Evolutionary conservation across 805 yeast genomes (phyloP).

Genomic region (Barnettozyma botsteinii): DNA sequence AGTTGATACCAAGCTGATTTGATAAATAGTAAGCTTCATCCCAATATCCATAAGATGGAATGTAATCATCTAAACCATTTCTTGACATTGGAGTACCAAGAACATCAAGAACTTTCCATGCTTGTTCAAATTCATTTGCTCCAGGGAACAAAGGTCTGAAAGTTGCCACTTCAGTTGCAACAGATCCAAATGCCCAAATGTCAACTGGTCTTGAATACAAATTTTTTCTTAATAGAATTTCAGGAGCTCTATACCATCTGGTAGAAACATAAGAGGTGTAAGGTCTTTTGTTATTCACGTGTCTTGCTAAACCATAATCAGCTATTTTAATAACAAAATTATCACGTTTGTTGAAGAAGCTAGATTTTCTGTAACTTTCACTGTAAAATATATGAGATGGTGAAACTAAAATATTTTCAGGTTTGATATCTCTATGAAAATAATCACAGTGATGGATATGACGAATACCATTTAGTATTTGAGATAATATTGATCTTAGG

Average conservation of each 20-base stretch:
- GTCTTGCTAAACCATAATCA: conserved; percentile 75
- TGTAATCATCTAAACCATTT: conserved; percentile 20
- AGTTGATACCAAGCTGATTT: conserved; percentile 44
- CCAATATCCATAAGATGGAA: conserved; percentile 72
- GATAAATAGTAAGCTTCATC: conserved; percentile 52
- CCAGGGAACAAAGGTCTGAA: conserved; percentile 85
- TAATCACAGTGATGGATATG: conserved; percentile 71
- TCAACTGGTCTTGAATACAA: conserved; percentile 66
- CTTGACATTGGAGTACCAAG: conserved; percentile 65
- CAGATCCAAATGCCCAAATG: conserved; percentile 83
- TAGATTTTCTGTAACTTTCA: conserved; percentile 25
- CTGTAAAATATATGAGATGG: conserved; percentile 49
- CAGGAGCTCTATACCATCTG: conserved; percentile 85
- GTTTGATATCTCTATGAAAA: conserved; percentile 89
- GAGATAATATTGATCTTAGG: conserved; percentile 61
- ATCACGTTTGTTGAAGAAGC: conserved; percentile 24
- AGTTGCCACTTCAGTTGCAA: conserved; percentile 67
- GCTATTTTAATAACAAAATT: conserved; percentile 66
- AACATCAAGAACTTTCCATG: conserved; percentile 55
- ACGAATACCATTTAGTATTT: conserved; percentile 66
- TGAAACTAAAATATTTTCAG: conserved; percentile 80
- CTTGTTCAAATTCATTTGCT: conserved; percentile 69
- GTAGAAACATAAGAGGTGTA: conserved; percentile 78
- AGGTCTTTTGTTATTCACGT: conserved; percentile 43
- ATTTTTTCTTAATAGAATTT: conserved; percentile 59